Evolutionary conservation across 202 grass and related monocot species (phyloP), one percentile per base, ranked within the genome.

Genomic region (Setaria italica): DNA sequence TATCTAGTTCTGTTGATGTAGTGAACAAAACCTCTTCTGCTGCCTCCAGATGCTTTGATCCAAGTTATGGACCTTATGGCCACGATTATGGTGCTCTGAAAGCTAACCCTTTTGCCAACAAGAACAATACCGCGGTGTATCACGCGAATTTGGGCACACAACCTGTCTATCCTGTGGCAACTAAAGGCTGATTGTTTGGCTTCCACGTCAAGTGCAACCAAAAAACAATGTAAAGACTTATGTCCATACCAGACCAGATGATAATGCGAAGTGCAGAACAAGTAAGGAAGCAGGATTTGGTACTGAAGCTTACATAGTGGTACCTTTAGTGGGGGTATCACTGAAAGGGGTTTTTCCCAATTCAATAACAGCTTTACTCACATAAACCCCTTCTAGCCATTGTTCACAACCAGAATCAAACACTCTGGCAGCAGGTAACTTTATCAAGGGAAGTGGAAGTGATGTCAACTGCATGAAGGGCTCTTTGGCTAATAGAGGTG

Each of bases 41-140:
- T 69, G 58, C 56, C 80, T 60, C 67, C 63, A 85, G 63, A 81
- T 67, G 71, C n/a, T 70, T 91, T 60, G 69, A 11, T 86, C 67
- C n/a, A 48, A 75, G 75, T 78, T 66, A 86, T 86, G 89, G 47
- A 20, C 62, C 75, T 82, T 76, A 83, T 79, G 76, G 63, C 17
- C 59, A 83, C 19, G 62, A 85, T 79, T 48, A 35, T 46, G 85
- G 60, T 76, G 70, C 54, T 81, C 17, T 20, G 70, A 64, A 70
- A 75, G 67, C 7, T 53, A 80, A 83, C 15, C 62, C 43, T 74
- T 73, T 76, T 91, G 84, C 69, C 34, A 87, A 82, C 72, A 76
- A 74, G 48, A 67, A 87, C 51, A 89, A 74, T 71, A 55, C n/a
- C 4, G 11, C 75, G 15, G 53, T 45, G 20, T 74, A 89, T 43